Conservation (phyloP, 228 moss, liverwort and hornwort genomes). For the Sphagnum fallax region DNA sequence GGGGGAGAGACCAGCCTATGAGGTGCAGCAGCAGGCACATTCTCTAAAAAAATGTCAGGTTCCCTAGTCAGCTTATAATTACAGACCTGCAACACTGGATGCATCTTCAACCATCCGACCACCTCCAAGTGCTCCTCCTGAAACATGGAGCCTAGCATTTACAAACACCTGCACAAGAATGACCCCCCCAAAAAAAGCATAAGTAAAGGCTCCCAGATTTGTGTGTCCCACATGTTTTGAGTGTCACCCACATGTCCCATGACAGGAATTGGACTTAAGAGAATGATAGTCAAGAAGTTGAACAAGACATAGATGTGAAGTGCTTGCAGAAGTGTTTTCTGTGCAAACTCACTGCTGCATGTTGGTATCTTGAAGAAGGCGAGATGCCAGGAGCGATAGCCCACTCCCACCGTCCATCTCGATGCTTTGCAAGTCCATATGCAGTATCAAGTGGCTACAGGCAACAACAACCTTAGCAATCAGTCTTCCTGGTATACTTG, state of each 20-base stretch:
- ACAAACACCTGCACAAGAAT: slow-evolving; percentile 65
- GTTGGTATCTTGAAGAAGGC: slow-evolving; percentile 95
- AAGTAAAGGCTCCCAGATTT: neutral
- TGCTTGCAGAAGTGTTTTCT: neutral
- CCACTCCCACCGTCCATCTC: slow-evolving; percentile 99
- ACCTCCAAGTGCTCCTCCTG: slow-evolving; percentile 93
- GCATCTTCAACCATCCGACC: slow-evolving; percentile 97
- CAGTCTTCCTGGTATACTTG: neutral
- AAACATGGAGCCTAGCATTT: slow-evolving; percentile 89
- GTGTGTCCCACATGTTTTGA: neutral
- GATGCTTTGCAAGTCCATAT: slow-evolving; percentile 94
- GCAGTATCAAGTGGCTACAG: slow-evolving; percentile 85
- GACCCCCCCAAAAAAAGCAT: neutral
- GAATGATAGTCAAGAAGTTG: neutral
- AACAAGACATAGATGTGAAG: neutral
- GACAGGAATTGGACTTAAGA: neutral
- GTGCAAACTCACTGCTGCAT: slow-evolving; percentile 68
- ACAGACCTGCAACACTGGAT: slow-evolving; percentile 84
- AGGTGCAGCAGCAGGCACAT: neutral
- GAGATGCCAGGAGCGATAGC: slow-evolving; percentile 92
- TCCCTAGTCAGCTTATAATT: neutral
- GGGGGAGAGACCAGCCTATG: too few species aligned
- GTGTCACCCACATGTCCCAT: neutral
- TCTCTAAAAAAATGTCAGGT: neutral
- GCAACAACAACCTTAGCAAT: neutral